Percentiles rank a stretch among this genome's conserved stretches.
These are phyloP conservation scores for Trichoderma endophyticum DNA, from an alignment of 2,329 filamentous ascomycete species.

Conservation along the genomic window DNA sequence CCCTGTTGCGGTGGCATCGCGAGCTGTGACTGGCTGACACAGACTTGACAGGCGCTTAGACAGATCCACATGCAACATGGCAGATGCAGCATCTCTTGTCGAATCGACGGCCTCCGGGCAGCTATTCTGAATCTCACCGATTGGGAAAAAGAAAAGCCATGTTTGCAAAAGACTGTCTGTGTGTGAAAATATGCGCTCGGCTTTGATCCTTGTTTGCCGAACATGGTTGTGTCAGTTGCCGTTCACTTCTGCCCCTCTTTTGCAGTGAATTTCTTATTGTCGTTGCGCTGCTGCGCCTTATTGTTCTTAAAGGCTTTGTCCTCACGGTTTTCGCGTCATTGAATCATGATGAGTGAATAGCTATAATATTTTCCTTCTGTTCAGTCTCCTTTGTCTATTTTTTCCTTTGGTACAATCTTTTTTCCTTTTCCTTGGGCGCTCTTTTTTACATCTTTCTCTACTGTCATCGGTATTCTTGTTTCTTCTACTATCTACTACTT, in stretches of 20 bases:
- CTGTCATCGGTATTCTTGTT: not conserved
- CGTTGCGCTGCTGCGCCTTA: not conserved
- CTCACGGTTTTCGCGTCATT: not conserved
- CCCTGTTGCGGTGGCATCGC: not conserved
- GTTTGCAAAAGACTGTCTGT: not conserved
- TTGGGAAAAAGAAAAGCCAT: not conserved
- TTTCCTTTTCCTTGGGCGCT: not conserved
- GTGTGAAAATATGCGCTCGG: not conserved
- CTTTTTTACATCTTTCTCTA: not conserved
- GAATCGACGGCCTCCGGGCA: conserved; percentile 9
- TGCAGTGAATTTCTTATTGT: conserved; percentile 5
- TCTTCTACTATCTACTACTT: not conserved
- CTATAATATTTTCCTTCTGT: not conserved
- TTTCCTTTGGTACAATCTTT: not conserved
- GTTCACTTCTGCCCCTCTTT: not conserved
- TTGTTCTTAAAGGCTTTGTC: conserved; percentile 9
- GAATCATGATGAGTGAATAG: not conserved
- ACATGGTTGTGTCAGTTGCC: not conserved
- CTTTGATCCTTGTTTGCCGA: not conserved
- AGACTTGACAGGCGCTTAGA: conserved; percentile 8
- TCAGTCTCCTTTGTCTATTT: not conserved
- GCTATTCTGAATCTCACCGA: not conserved
- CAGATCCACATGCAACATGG: not conserved
- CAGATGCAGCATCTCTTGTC: not conserved
- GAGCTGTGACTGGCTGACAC: conserved; percentile 11